phyloP scores from a whole-genome alignment of 345 rosid species.

The Syzygium jambos region DNA sequence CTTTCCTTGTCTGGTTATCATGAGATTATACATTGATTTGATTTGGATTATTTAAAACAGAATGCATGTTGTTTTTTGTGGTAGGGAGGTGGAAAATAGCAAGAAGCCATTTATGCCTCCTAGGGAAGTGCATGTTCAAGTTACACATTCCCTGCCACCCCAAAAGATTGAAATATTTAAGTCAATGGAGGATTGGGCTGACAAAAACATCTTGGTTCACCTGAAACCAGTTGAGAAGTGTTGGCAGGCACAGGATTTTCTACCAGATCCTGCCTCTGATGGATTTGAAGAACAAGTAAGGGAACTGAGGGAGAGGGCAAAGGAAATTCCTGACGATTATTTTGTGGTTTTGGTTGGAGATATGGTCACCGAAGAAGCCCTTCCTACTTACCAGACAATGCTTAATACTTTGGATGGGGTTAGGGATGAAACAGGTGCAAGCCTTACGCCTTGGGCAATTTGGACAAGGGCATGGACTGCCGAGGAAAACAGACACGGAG shows the following conservation, averaged over 20 bases:
- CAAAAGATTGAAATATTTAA: conserved; percentile 87
- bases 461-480: conserved; percentile 79
- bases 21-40: not conserved
- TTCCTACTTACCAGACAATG: conserved; percentile 80
- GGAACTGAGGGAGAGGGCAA: conserved; percentile 73
- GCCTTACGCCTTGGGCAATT: conserved; percentile 63
- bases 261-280: conserved; percentile 77
- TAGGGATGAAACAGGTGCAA: conserved; percentile 81
- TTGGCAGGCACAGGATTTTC: conserved; percentile 93
- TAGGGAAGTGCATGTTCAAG: conserved; percentile 73
- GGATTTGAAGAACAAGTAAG: conserved; percentile 79
- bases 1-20: not conserved
- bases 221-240: conserved; percentile 89
- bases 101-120: conserved; percentile 82
- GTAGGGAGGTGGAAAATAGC: conserved; percentile 60
- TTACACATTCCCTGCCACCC: conserved; percentile 83
- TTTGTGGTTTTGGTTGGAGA: conserved; percentile 79
- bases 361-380: conserved; percentile 86
- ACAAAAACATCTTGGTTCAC: conserved; percentile 48
- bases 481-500: conserved; percentile 76
- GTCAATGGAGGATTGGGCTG: conserved; percentile 88
- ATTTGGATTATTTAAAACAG: not conserved
- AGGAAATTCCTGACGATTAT: conserved; percentile 81
- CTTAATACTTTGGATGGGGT: conserved; percentile 71
- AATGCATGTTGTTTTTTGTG: conserved; percentile 2